Evolutionary conservation across 345 rosid genomes (phyloP).

Genomic region (Rhodamnia argentea): DNA sequence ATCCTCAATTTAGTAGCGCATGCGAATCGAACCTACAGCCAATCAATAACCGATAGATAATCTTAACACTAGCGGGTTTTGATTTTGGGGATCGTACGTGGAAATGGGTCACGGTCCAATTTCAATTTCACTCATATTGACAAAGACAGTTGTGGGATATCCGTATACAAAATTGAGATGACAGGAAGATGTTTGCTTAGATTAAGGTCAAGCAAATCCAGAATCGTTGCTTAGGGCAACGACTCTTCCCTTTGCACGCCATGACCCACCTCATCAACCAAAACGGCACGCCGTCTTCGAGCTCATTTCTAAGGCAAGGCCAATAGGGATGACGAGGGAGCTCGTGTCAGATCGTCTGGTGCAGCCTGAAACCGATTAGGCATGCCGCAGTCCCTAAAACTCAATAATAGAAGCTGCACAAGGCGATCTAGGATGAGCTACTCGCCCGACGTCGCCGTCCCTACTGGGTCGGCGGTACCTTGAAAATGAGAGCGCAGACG

Average conservation of each 20-base stretch:
- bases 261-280: neutral
- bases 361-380: neutral
- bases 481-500: neutral
- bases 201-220: neutral
- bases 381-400: neutral
- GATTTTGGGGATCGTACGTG: neutral
- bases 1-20: neutral
- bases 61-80: neutral
- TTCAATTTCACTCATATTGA: neutral
- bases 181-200: neutral
- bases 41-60: neutral
- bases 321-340: neutral
- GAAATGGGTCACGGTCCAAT: neutral
- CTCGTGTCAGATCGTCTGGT: neutral
- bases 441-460: neutral
- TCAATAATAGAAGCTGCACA: neutral
- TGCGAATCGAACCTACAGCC: neutral
- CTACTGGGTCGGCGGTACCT: neutral
- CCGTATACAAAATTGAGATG: neutral
- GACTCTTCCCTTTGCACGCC: neutral
- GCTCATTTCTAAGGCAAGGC: neutral
- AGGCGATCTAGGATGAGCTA: neutral
- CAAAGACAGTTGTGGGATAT: neutral
- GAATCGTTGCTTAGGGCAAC: neutral
- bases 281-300: neutral